Percentiles rank a stretch among this genome's conserved stretches.
Evolutionary conservation across 306 rosid species (phyloP).

Genomic region (Trifolium pratense): DNA sequence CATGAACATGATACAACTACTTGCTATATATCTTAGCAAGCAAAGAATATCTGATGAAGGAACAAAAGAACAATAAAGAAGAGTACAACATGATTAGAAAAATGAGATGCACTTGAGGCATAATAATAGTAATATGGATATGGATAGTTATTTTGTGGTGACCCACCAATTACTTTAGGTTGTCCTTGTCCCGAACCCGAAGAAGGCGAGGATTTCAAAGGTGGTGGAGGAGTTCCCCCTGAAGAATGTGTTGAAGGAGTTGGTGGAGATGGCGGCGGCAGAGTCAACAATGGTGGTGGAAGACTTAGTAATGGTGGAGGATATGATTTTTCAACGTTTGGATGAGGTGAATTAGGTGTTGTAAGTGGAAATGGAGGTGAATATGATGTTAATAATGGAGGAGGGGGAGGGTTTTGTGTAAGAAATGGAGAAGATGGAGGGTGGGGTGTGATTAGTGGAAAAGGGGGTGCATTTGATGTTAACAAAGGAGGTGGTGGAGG

Average conservation of each 20-base stretch:
- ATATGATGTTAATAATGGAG: slow-evolving; percentile 29
- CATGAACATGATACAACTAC: background rate
- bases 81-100: background rate
- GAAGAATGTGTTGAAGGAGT: slow-evolving; percentile 6
- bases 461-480: slow-evolving; percentile 34
- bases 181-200: slow-evolving; percentile 23
- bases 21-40: slow-evolving; percentile 16
- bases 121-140: slow-evolving; percentile 31
- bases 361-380: slow-evolving; percentile 10
- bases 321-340: background rate
- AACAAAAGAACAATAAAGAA: background rate
- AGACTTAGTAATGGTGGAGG: slow-evolving; percentile 8
- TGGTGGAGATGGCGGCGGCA: background rate
- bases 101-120: slow-evolving; percentile 20
- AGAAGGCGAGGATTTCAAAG: slow-evolving; percentile 10
- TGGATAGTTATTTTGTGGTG: slow-evolving; percentile 4
- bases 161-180: slow-evolving; percentile 15
- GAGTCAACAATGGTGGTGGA: slow-evolving; percentile 4
- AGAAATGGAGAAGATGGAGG: slow-evolving; percentile 40
- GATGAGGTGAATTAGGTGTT: background rate
- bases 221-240: background rate
- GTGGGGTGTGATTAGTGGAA: slow-evolving; percentile 25
- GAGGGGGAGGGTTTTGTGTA: slow-evolving; percentile 5
- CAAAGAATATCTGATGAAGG: slow-evolving; percentile 1
- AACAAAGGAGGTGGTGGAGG: slow-evolving; percentile 38